phyloP scores from a whole-genome alignment of 768 basidiomycete species.

The Calocera viscosa region DNA sequence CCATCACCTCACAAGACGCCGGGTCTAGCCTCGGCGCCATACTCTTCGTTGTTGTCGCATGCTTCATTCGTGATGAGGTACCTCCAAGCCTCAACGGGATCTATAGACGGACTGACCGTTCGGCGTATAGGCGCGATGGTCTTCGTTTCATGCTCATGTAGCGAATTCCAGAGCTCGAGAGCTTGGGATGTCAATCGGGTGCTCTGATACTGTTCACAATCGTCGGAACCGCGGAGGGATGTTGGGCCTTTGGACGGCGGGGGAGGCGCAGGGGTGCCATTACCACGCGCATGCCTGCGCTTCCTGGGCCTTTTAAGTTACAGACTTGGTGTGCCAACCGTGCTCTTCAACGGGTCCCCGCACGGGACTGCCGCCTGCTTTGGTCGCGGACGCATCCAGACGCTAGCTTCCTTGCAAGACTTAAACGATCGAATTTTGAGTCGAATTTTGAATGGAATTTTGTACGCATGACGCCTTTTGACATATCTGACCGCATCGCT shows the following conservation, averaged over 20 bases:
- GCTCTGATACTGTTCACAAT: too few species aligned
- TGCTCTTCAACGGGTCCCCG: too few species aligned
- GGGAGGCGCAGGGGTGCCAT: too few species aligned
- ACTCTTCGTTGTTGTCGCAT: constrained; percentile 67
- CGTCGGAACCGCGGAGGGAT: too few species aligned
- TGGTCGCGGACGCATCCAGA: not conserved
- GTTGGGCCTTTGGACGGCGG: too few species aligned
- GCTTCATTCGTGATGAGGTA: constrained; percentile 82
- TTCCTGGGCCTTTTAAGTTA: not conserved
- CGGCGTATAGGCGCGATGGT: not conserved
- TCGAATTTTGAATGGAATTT: not conserved
- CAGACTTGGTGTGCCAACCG: not conserved
- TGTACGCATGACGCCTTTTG: not conserved
- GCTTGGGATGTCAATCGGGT: too few species aligned
- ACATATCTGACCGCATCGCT: not conserved
- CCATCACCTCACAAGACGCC: constrained; percentile 76
- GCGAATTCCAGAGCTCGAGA: too few species aligned
- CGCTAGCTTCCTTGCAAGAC: not conserved
- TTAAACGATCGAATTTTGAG: not conserved
- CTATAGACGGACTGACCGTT: not conserved
- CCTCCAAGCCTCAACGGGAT: constrained; percentile 18
- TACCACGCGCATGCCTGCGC: too few species aligned
- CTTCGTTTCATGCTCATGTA: too few species aligned
- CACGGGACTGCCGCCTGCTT: not conserved
- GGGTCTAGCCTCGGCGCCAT: constrained; percentile 56